phyloP scores from a whole-genome alignment of 495 filamentous ascomycete species.

The Penicillium bovifimosum region DNA sequence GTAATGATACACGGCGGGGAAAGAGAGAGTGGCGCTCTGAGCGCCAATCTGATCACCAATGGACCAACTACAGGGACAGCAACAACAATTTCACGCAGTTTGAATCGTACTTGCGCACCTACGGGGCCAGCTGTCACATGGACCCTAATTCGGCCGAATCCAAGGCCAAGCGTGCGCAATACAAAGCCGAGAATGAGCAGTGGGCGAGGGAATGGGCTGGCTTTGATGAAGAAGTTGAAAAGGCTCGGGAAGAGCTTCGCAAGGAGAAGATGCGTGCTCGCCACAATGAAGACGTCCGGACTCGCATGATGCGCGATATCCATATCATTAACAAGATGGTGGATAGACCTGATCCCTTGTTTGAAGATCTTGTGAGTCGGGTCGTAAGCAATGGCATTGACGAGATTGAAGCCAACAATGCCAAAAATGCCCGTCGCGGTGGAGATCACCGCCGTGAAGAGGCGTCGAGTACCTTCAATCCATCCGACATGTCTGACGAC shows the following conservation, averaged over 20 bases:
- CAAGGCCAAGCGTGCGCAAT: constrained; percentile 17
- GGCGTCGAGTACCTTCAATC: not conserved
- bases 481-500: not conserved
- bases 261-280: constrained; percentile 7
- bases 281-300: constrained; percentile 5
- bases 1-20: not conserved
- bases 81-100: no score
- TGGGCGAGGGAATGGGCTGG: constrained; percentile 12
- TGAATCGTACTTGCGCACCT: constrained; percentile 32
- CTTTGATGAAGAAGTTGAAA: constrained; percentile 9
- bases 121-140: constrained; percentile 30
- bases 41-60: not conserved
- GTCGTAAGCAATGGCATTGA: not conserved
- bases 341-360: not conserved
- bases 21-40: no score
- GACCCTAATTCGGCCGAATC: constrained; percentile 22
- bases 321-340: constrained; percentile 2
- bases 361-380: not conserved
- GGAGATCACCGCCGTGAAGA: not conserved
- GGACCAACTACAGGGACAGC: no score
- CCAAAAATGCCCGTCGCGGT: no score
- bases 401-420: not conserved
- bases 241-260: constrained; percentile 7
- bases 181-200: constrained; percentile 8
- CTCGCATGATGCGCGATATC: constrained; percentile 9